phyloP scores from a whole-genome alignment of 2,329 filamentous ascomycete genomes.

The Verticillium klebahnii region DNA sequence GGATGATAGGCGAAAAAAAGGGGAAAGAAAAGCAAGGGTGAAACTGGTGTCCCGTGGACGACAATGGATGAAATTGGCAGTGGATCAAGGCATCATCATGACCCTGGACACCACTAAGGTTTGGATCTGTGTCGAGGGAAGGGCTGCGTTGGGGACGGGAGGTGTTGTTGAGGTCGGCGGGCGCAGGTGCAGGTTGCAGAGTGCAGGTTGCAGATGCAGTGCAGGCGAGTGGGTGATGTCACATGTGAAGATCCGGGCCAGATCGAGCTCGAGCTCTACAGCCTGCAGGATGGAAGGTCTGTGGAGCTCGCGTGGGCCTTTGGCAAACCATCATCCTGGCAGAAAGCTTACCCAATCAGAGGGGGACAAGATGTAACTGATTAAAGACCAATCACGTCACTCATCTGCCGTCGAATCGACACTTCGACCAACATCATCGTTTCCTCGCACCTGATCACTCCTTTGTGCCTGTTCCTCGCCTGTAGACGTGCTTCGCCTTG shows the following conservation, averaged over 20 bases:
- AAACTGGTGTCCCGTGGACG: background rate
- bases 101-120: background rate
- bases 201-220: background rate
- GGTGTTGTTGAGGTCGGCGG: constrained; percentile 2
- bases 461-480: too few relatives aligned
- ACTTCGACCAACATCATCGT: too few relatives aligned
- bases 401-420: too few relatives aligned
- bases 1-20: constrained; percentile 4
- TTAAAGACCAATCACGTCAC: too few relatives aligned
- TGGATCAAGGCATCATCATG: background rate
- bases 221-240: constrained; percentile 3
- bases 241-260: constrained; percentile 10
- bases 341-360: background rate
- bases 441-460: too few relatives aligned
- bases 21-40: background rate
- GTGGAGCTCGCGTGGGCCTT: background rate
- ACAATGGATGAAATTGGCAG: constrained; percentile 1
- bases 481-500: too few relatives aligned
- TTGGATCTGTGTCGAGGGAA: background rate
- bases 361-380: too few relatives aligned
- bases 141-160: background rate
- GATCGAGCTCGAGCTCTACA: background rate
- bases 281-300: background rate
- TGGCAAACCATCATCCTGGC: background rate
- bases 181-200: background rate